phyloP scores from a whole-genome alignment of 2,329 filamentous ascomycete species.

The Apiospora koreana region DNA sequence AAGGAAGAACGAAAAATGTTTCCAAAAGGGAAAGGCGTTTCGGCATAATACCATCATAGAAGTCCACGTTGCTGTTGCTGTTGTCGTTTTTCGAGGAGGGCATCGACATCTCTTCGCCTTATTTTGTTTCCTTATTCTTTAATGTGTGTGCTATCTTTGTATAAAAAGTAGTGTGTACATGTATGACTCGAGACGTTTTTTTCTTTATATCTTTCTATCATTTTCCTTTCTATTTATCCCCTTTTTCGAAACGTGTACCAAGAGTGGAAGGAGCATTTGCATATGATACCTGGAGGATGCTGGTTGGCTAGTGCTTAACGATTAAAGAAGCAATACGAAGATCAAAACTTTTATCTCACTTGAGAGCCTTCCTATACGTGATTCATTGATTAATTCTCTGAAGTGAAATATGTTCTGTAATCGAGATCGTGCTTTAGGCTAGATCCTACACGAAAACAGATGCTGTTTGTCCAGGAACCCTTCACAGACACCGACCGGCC shows the following conservation, averaged over 20 bases:
- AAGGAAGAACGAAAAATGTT: background rate
- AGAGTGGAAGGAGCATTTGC: background rate
- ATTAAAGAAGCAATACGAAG: background rate
- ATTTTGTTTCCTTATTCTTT: background rate
- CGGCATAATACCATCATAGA: slow-evolving; percentile 6
- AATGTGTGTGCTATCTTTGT: slow-evolving; percentile 3
- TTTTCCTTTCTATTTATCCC: background rate
- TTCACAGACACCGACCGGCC: too few relatives aligned
- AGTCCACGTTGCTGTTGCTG: background rate
- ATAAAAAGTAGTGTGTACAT: background rate
- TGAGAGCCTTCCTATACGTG: background rate
- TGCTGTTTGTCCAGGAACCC: too few relatives aligned
- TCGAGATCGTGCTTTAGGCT: background rate
- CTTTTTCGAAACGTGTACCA: background rate
- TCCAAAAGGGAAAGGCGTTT: background rate
- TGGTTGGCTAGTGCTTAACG: background rate
- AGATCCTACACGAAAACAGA: background rate
- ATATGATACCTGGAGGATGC: background rate
- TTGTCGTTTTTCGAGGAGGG: background rate
- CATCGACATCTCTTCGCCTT: background rate
- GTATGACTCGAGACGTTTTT: slow-evolving; percentile 1
- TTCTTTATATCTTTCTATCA: background rate
- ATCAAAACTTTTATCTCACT: background rate
- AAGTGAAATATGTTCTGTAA: background rate
- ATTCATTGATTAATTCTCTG: background rate